Conservation (phyloP, 1,284 basidiomycete genomes). For the Tilletia indica region DNA sequence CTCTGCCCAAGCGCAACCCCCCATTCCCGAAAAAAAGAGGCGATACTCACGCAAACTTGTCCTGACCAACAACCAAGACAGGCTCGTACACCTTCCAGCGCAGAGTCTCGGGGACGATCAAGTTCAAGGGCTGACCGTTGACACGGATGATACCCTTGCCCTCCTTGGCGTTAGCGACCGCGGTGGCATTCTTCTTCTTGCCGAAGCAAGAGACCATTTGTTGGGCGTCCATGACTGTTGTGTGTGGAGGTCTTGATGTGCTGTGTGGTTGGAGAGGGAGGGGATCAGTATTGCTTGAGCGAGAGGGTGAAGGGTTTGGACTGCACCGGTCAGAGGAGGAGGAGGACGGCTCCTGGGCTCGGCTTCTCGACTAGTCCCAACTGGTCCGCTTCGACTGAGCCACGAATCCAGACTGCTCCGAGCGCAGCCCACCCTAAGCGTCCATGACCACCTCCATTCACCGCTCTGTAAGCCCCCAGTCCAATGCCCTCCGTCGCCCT, state of each 20-base stretch:
- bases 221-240: slow-evolving; percentile 12
- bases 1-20: no score
- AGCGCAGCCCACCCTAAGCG: no score
- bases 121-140: slow-evolving; percentile 93
- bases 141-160: slow-evolving; percentile 96
- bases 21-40: background rate
- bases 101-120: slow-evolving; percentile 83
- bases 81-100: slow-evolving; percentile 96
- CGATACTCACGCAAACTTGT: slow-evolving; percentile 55
- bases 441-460: no score
- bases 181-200: slow-evolving; percentile 58
- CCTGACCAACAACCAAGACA: slow-evolving; percentile 54
- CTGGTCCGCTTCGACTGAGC: no score
- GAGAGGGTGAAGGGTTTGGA: background rate
- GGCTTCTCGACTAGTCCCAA: no score
- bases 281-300: no score
- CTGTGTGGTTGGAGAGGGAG: background rate
- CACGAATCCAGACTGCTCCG: no score
- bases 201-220: slow-evolving; percentile 56
- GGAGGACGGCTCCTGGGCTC: no score
- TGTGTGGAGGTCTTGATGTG: background rate
- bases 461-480: no score
- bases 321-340: background rate
- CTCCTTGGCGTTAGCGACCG: slow-evolving; percentile 62
- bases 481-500: no score